These are phyloP conservation scores for Mycena leptocephala DNA, from an alignment of 768 basidiomycete genomes.

Conservation along the genomic window DNA sequence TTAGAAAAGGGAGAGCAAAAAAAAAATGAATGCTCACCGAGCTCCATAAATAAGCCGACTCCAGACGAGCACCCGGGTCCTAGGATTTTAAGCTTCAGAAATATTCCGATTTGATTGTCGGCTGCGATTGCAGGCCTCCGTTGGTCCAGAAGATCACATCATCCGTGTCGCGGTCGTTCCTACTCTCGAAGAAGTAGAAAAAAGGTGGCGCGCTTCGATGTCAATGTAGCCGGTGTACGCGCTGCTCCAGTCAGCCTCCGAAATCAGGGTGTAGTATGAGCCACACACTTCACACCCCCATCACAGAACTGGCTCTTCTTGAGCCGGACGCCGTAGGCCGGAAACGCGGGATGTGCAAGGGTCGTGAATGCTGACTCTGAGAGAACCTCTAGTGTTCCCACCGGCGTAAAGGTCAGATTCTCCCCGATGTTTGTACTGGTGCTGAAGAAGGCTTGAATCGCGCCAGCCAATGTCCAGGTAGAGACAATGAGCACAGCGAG, in stretches of 20 bases:
- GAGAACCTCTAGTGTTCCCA: slow-evolving; percentile 13
- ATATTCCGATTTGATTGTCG: not conserved
- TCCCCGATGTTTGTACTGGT: slow-evolving; percentile 14
- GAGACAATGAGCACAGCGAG: slow-evolving; percentile 9
- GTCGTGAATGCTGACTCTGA: slow-evolving; percentile 24
- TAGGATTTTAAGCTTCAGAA: not conserved
- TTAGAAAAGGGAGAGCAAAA: not conserved
- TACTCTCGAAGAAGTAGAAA: slow-evolving; percentile 74
- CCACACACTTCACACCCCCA: slow-evolving; percentile 50
- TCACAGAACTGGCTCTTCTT: slow-evolving; percentile 57
- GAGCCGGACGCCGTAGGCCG: slow-evolving; percentile 58
- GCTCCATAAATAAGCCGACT: slow-evolving; percentile 22
- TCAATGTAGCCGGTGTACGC: slow-evolving; percentile 68
- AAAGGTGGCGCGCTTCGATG: slow-evolving; percentile 62
- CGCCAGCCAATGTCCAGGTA: slow-evolving; percentile 16
- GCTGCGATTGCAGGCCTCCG: slow-evolving; percentile 53
- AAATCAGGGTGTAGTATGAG: not conserved
- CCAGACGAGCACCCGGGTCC: slow-evolving; percentile 22
- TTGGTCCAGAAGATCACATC: slow-evolving; percentile 67
- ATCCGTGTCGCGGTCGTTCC: slow-evolving; percentile 61
- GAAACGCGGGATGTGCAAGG: slow-evolving; percentile 61
- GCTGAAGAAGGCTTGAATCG: slow-evolving; percentile 16
- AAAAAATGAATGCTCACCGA: slow-evolving; percentile 13
- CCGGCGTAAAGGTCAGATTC: slow-evolving; percentile 14
- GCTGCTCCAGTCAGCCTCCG: slow-evolving; percentile 38